Conservation (phyloP, 495 filamentous ascomycete genomes). For the Annulohypoxylon moriforme region DNA sequence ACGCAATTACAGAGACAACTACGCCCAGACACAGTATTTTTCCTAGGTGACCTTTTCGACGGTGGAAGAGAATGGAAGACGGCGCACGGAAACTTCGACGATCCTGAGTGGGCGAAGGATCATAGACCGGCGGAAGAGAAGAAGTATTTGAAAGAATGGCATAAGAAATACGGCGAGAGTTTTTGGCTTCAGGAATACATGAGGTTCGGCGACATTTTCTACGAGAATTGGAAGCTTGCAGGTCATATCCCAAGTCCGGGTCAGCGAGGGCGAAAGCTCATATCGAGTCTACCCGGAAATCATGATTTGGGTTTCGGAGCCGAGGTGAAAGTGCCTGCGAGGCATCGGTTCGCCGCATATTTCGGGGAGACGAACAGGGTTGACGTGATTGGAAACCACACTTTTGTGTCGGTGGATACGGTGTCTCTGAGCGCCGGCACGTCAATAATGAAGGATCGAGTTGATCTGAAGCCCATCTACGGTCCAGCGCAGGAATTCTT, state of each 20-base stretch:
- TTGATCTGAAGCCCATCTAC: conserved; percentile 71
- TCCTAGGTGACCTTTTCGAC: conserved; percentile 96
- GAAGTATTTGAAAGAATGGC: conserved; percentile 72
- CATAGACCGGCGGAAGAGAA: conserved; percentile 60
- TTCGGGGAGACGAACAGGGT: conserved; percentile 91
- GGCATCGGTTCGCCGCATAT: conserved; percentile 84
- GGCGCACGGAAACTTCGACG: conserved; percentile 64
- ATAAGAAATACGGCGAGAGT: conserved; percentile 73
- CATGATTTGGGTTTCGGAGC: conserved; percentile 96
- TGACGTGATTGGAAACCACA: conserved; percentile 93
- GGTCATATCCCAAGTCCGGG: conserved; percentile 51
- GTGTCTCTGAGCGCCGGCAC: conserved; percentile 82
- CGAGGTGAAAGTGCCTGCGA: conserved; percentile 80
- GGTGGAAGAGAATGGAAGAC: conserved; percentile 96
- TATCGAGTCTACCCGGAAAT: conserved; percentile 89
- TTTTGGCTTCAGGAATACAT: conserved; percentile 88
- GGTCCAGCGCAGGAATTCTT: conserved; percentile 82
- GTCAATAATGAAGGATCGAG: conserved; percentile 53
- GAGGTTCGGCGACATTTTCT: conserved; percentile 83
- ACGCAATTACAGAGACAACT: conserved; percentile 73
- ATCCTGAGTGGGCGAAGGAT: conserved; percentile 65
- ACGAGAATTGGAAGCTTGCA: conserved; percentile 66
- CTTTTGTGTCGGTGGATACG: conserved; percentile 89
- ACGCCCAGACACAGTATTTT: conserved; percentile 83
- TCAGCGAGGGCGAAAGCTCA: conserved; percentile 69